These are phyloP conservation scores for Fusarium ambrosium DNA, from an alignment of 2,329 filamentous ascomycete genomes.

Conservation along the genomic window DNA sequence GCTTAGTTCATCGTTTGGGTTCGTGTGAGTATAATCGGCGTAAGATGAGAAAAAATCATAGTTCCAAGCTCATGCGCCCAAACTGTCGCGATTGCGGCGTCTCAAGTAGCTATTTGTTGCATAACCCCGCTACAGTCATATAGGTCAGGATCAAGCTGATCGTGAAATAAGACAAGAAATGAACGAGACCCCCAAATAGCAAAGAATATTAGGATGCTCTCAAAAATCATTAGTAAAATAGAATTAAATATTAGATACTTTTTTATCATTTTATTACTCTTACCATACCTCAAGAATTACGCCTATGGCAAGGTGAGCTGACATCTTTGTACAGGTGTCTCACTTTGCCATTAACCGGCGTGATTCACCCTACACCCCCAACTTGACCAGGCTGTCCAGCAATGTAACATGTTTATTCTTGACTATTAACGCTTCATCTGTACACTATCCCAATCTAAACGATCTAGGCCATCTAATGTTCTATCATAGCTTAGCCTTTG, in stretches of 20 bases:
- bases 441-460: constrained; percentile 11
- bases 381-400: constrained; percentile 1
- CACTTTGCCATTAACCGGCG: no score
- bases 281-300: no score
- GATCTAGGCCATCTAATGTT: constrained; percentile 28
- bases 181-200: no score
- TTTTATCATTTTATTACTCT: no score
- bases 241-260: no score
- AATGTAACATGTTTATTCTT: constrained; percentile 10
- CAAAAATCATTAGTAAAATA: no score
- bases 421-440: constrained; percentile 29
- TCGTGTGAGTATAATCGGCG: background rate
- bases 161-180: no score
- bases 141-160: background rate
- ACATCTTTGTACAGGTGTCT: background rate
- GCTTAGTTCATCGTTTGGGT: constrained; percentile 29
- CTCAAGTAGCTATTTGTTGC: constrained; percentile 28
- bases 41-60: background rate
- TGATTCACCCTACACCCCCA: background rate
- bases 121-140: constrained; percentile 37
- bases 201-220: no score
- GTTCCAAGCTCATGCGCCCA: background rate
- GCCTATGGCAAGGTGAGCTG: no score
- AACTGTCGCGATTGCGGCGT: constrained; percentile 22
- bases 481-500: constrained; percentile 45